A percentile compares a stretch with the other conserved stretches of the same genome.
These are phyloP conservation scores for Fusarium piperis DNA, from an alignment of 2,329 filamentous ascomycete species.

Conservation along the genomic window DNA sequence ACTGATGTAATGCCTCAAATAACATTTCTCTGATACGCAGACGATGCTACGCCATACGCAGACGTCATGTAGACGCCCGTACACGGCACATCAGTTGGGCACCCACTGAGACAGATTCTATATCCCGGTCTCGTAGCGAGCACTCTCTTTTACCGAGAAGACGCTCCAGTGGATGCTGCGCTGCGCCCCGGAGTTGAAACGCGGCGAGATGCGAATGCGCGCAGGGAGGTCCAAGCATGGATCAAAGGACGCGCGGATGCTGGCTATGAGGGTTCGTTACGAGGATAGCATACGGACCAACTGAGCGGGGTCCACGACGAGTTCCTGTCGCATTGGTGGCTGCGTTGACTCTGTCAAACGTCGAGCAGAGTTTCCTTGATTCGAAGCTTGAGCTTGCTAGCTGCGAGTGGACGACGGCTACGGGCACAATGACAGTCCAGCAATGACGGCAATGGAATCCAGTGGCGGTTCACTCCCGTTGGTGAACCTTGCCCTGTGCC, in stretches of 20 bases:
- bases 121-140: neutral
- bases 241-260: conserved; percentile 1
- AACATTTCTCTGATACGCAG: conserved; percentile 11
- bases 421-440: neutral
- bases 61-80: conserved; percentile 2
- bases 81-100: conserved; percentile 8
- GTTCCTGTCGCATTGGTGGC: conserved; percentile 4
- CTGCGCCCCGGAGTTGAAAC: conserved; percentile 2
- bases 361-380: conserved; percentile 7
- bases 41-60: conserved; percentile 13
- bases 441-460: conserved; percentile 18
- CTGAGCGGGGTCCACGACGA: neutral
- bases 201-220: neutral
- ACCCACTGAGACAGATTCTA: neutral
- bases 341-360: conserved; percentile 5
- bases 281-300: neutral
- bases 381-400: conserved; percentile 3
- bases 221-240: conserved; percentile 16
- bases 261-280: neutral
- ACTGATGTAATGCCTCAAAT: neutral
- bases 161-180: neutral
- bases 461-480: conserved; percentile 28
- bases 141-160: conserved; percentile 6
- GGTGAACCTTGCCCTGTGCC: conserved; percentile 24
- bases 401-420: neutral